These are phyloP conservation scores for Saccharomyces pastorianus DNA, from an alignment of 1,139 yeast genomes.

Conservation along the genomic window DNA sequence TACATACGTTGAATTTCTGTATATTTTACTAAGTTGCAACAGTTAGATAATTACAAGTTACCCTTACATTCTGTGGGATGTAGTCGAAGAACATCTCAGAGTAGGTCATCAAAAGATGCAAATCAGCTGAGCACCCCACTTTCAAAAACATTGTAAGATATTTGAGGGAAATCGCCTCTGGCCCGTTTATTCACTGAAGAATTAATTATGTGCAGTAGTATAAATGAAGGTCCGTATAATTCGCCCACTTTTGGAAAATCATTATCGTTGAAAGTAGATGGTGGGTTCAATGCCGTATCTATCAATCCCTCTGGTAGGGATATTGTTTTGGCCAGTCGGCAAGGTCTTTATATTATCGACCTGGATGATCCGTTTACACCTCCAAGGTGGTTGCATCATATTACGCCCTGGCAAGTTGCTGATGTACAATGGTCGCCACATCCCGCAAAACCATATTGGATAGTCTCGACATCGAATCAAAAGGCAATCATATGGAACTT, in stretches of 20 bases:
- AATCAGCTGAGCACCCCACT: background rate
- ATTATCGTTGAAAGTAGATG: slow-evolving; percentile 78
- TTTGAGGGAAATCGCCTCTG: background rate
- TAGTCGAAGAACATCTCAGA: background rate
- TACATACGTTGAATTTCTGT: background rate
- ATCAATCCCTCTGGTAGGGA: slow-evolving; percentile 89
- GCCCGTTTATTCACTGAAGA: slow-evolving; percentile 1
- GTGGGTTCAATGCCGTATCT: slow-evolving; percentile 90
- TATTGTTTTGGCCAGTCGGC: slow-evolving; percentile 76
- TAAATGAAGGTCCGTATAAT: slow-evolving; percentile 26
- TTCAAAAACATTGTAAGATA: background rate
- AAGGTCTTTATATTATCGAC: slow-evolving; percentile 84
- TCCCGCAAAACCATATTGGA: slow-evolving; percentile 75
- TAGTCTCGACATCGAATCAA: slow-evolving; percentile 88
- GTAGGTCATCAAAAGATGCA: background rate
- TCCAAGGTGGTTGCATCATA: slow-evolving; percentile 87
- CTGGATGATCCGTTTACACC: slow-evolving; percentile 91
- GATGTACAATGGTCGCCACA: slow-evolving; percentile 98
- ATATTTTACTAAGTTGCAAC: background rate
- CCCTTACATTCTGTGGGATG: background rate
- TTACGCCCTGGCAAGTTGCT: slow-evolving; percentile 97
- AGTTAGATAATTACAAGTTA: background rate
- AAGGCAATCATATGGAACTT: slow-evolving; percentile 93
- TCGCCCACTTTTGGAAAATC: slow-evolving; percentile 67
- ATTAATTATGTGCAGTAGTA: background rate